Conservation (phyloP, 164 flowering plant genomes). For the Hamamelis virginiana region DNA sequence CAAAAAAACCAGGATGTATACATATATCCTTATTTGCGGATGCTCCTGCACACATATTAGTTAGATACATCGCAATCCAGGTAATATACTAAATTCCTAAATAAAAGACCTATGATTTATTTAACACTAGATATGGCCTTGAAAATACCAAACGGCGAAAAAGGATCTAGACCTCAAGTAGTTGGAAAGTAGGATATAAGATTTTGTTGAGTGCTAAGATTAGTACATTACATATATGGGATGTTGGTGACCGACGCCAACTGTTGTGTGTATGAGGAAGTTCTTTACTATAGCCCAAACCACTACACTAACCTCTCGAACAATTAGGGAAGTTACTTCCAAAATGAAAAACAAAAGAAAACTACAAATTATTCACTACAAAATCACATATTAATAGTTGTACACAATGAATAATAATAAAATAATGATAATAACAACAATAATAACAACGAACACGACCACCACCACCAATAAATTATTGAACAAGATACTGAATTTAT, state of each 20-base stretch:
- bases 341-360: not conserved
- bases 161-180: not conserved
- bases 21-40: constrained; percentile 32
- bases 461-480: too few relatives aligned
- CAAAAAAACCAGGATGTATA: constrained; percentile 62
- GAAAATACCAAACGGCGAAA: not conserved
- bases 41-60: constrained; percentile 30
- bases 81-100: not conserved
- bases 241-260: too few relatives aligned
- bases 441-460: too few relatives aligned
- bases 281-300: not conserved
- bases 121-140: not conserved
- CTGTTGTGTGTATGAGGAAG: too few relatives aligned
- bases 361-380: not conserved
- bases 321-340: not conserved
- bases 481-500: too few relatives aligned
- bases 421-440: not conserved
- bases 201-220: too few relatives aligned
- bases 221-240: too few relatives aligned
- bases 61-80: not conserved
- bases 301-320: not conserved
- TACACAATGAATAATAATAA: not conserved
- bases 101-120: not conserved
- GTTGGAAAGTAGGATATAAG: too few relatives aligned
- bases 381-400: not conserved